A percentile compares a stretch with the other conserved stretches of the same genome.
phyloP scores from a whole-genome alignment of 2,329 filamentous ascomycete genomes.

The Sarocladium oryzae region DNA sequence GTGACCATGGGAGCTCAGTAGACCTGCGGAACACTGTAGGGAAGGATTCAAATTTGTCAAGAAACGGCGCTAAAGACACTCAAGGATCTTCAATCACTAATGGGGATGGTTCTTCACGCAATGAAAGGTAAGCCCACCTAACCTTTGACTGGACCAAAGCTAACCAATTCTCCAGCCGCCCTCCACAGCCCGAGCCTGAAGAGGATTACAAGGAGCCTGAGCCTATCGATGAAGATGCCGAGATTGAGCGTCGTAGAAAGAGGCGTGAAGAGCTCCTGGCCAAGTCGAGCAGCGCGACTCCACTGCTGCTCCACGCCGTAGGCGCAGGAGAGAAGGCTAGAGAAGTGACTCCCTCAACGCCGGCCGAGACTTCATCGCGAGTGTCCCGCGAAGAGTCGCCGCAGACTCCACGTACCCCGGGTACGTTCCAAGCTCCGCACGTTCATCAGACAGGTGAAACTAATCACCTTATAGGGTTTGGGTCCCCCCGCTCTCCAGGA shows the following conservation, averaged over 20 bases:
- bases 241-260: slow-evolving; percentile 79
- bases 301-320: slow-evolving; percentile 69
- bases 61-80: slow-evolving; percentile 62
- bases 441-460: slow-evolving; percentile 8
- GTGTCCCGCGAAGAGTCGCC: slow-evolving; percentile 20
- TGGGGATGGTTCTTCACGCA: neutral
- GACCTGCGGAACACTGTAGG: slow-evolving; percentile 44
- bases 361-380: slow-evolving; percentile 27
- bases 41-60: slow-evolving; percentile 51
- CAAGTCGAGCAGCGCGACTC: slow-evolving; percentile 69
- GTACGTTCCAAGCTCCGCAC: slow-evolving; percentile 27
- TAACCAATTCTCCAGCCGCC: neutral
- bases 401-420: slow-evolving; percentile 39
- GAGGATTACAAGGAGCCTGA: slow-evolving; percentile 48
- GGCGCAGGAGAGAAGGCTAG: slow-evolving; percentile 52
- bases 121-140: neutral
- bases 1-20: neutral
- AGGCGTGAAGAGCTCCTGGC: slow-evolving; percentile 79
- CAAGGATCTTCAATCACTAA: slow-evolving; percentile 33
- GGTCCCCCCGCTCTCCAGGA: slow-evolving; percentile 38
- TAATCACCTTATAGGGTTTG: slow-evolving; percentile 25
- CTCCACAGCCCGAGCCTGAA: slow-evolving; percentile 26
- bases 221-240: slow-evolving; percentile 70
- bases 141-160: neutral
- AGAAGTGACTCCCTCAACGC: slow-evolving; percentile 44